These are phyloP conservation scores for Melanomma pulvis-pyrius DNA, from an alignment of 495 filamentous ascomycete genomes.

Conservation along the genomic window DNA sequence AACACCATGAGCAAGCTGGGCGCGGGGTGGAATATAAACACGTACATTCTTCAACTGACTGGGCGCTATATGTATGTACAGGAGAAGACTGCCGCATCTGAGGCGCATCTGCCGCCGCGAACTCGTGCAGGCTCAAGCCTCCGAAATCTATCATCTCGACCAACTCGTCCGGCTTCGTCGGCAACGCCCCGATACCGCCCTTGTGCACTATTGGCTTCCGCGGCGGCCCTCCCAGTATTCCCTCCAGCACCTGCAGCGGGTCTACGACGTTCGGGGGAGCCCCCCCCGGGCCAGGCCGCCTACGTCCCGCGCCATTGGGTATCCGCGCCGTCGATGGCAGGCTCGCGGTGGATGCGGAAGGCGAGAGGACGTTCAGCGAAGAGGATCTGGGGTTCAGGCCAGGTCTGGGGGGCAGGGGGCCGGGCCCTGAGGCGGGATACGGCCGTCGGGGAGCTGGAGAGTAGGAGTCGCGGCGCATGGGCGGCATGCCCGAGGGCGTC, in stretches of 20 bases:
- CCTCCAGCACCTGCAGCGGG: constrained; percentile 71
- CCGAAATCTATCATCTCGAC: constrained; percentile 77
- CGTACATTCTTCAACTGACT: constrained; percentile 77
- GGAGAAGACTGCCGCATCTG: constrained; percentile 42
- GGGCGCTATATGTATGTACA: constrained; percentile 59
- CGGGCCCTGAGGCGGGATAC: constrained; percentile 55
- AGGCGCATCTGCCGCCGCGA: constrained; percentile 54
- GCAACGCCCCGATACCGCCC: constrained; percentile 15
- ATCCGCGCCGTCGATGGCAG: constrained; percentile 63
- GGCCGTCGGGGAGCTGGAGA: constrained; percentile 72
- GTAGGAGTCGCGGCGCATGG: constrained; percentile 63
- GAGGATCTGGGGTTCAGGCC: constrained; percentile 64
- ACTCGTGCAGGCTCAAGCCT: constrained; percentile 72
- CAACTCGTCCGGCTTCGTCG: constrained; percentile 51
- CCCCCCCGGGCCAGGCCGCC: constrained; percentile 54
- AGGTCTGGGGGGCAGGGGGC: constrained; percentile 58
- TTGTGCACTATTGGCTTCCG: constrained; percentile 26
- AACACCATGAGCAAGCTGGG: constrained; percentile 32
- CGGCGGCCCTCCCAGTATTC: constrained; percentile 64
- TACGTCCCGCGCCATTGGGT: constrained; percentile 66
- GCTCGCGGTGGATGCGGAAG: constrained; percentile 73
- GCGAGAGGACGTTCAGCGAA: constrained; percentile 65
- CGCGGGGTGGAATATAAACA: constrained; percentile 24
- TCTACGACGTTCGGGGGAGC: constrained; percentile 61
- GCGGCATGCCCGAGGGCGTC: constrained; percentile 62